phyloP scores from a whole-genome alignment of 352 stramenopile genomes.

The Globisporangium takayamanum region DNA sequence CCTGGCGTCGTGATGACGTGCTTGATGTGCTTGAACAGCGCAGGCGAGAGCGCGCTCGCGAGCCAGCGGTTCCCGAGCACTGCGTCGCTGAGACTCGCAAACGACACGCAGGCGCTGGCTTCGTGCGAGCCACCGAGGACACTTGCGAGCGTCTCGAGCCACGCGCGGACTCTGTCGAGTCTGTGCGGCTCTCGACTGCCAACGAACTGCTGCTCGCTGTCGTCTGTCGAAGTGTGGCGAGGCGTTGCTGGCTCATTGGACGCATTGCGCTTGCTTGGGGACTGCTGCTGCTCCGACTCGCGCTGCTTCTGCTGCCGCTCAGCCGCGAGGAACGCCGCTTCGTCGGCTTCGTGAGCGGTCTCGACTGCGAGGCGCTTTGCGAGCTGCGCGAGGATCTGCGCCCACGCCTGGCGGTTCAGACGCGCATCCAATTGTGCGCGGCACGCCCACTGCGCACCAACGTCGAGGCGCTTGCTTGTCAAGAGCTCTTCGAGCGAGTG shows the following conservation, averaged over 20 bases:
- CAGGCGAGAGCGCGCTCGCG: slow-evolving; percentile 21
- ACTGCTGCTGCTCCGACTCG: slow-evolving; percentile 9
- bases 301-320: slow-evolving; percentile 16
- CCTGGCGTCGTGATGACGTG: slow-evolving; percentile 29
- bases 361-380: slow-evolving; percentile 33
- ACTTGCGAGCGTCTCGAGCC: slow-evolving; percentile 19
- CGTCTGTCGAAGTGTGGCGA: neutral
- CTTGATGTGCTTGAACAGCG: slow-evolving; percentile 20
- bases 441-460: slow-evolving; percentile 42
- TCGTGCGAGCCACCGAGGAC: slow-evolving; percentile 32
- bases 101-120: slow-evolving; percentile 34
- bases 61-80: slow-evolving; percentile 42
- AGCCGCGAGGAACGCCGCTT: slow-evolving; percentile 27
- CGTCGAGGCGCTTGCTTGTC: slow-evolving; percentile 46
- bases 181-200: neutral
- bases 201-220: neutral
- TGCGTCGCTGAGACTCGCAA: slow-evolving; percentile 22
- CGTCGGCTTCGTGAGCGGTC: slow-evolving; percentile 20
- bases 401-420: slow-evolving; percentile 44
- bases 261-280: slow-evolving; percentile 1
- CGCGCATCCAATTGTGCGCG: slow-evolving; percentile 46
- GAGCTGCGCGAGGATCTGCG: slow-evolving; percentile 47
- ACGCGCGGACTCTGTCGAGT: neutral
- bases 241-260: no score
- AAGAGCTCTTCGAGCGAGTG: slow-evolving; percentile 47